Percentiles rank a stretch among this genome's conserved stretches.
These are phyloP conservation scores for Plasmopara muralis DNA, from an alignment of 352 stramenopile species.

Conservation along the genomic window DNA sequence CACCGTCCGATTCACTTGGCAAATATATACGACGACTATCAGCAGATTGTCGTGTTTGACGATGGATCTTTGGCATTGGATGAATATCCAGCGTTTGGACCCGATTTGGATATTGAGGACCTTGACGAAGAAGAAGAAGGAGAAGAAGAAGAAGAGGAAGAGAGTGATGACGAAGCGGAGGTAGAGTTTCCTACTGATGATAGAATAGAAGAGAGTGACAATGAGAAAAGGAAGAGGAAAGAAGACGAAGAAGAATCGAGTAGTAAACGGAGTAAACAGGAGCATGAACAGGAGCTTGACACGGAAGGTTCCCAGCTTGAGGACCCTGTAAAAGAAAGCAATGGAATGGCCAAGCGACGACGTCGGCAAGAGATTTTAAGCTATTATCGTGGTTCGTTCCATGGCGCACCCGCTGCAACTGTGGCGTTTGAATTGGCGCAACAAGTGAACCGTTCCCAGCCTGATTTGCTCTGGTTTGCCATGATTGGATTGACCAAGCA, in stretches of 20 bases:
- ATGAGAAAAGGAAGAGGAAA: constrained; percentile 18
- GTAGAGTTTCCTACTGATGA: neutral
- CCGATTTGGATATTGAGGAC: constrained; percentile 72
- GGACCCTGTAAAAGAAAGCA: constrained; percentile 20
- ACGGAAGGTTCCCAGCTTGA: constrained; percentile 12
- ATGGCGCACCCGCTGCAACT: constrained; percentile 59
- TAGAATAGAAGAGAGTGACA: constrained; percentile 23
- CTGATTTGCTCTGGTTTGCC: constrained; percentile 94
- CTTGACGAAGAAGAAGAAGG: constrained; percentile 59
- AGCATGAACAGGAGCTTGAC: constrained; percentile 3
- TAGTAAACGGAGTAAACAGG: constrained; percentile 26
- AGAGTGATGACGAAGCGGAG: constrained; percentile 24
- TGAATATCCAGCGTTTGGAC: constrained; percentile 78
- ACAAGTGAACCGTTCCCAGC: constrained; percentile 77
- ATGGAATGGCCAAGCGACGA: constrained; percentile 42
- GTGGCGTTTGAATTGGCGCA: constrained; percentile 81
- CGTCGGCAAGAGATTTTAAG: constrained; percentile 74
- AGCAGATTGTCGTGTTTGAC: constrained; percentile 80
- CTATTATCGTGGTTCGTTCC: constrained; percentile 93
- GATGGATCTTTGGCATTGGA: constrained; percentile 62
- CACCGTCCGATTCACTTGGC: constrained; percentile 94
- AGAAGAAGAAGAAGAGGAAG: constrained; percentile 48
- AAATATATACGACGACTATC: constrained; percentile 90
- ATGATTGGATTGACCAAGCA: constrained; percentile 96
- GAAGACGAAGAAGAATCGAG: constrained; percentile 28